Evolutionary conservation across 768 basidiomycete genomes (phyloP), one percentile per base, ranked within the genome.

Genomic region (Mycena kentingensis): DNA sequence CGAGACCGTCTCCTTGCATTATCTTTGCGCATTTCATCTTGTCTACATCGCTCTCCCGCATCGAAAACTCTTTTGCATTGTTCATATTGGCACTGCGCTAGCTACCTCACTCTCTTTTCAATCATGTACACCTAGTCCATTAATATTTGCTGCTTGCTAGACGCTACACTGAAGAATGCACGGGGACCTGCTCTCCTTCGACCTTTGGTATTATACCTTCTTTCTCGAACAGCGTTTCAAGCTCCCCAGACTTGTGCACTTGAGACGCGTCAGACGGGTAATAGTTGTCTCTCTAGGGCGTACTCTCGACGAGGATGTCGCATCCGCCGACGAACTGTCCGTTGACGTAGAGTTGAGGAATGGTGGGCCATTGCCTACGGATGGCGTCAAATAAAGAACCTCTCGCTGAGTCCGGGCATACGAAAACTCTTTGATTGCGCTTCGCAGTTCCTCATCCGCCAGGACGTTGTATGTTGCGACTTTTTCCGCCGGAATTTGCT

Each of bases 221-320:
- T 65, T 88, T 83, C 60, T 81, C 81, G 19, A 97, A 75, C 5
- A 97, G 77, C 22, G 80, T 79, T 65, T 96, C 93, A 7, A 99
- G 78, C 71, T 98, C 94, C 49, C 96, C 96, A 6, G 85, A 89
- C 73, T 96, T 93, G 68, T 98, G 96, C 96, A 99, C 93, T 95
- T 59, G 25, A 45, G 27, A 28, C 7, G 27, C 18, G 21, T 25
- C 38, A 43, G 35, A 45, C 27, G 43, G 46, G 43, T 41, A 8
- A 15, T 2, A 55, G 46, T 21, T 37, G 36, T 52, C 32, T 26
- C 44, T 50, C 19, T 50, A 51, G 53, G 16, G 84, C 93, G 73
- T 64, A 94, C 93, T 97, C 58, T 84, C 81, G 24, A 98, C 69
- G 19, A 98, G 72, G 61, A 99, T 98, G 73, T 99, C 96, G 68